Evolutionary conservation across 805 yeast species (phyloP).

Genomic region (Ogataea methylovora): DNA sequence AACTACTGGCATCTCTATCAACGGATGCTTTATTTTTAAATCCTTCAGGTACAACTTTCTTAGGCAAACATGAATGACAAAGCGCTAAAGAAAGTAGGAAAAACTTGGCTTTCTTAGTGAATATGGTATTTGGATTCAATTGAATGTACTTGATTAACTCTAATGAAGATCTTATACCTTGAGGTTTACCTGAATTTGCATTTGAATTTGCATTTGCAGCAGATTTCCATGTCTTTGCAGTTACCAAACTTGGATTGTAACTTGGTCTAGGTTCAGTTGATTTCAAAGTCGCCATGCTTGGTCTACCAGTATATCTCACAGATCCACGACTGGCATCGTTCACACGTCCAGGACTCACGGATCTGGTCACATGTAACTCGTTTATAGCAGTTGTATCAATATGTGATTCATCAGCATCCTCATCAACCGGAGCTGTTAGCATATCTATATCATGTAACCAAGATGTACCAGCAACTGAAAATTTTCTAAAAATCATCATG

Average conservation of each 20-base stretch:
- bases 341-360: constrained; percentile 16
- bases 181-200: constrained; percentile 10
- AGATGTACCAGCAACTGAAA: constrained; percentile 79
- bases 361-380: constrained; percentile 9
- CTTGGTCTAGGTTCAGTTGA: constrained; percentile 7
- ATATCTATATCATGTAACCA: constrained; percentile 78
- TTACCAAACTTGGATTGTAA: constrained; percentile 14
- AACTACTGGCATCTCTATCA: constrained; percentile 13
- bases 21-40: constrained; percentile 1
- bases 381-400: not conserved
- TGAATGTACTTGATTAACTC: constrained; percentile 68
- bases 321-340: constrained; percentile 16
- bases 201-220: constrained; percentile 20
- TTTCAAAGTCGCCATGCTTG: constrained; percentile 46
- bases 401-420: constrained; percentile 5
- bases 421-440: constrained; percentile 18
- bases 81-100: constrained; percentile 77
- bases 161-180: constrained; percentile 46
- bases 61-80: constrained; percentile 88
- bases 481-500: constrained; percentile 83
- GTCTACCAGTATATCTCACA: constrained; percentile 41
- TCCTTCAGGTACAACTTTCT: constrained; percentile 23
- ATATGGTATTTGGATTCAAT: constrained; percentile 58
- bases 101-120: constrained; percentile 66
- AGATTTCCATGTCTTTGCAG: constrained; percentile 36